These are phyloP conservation scores for Phaeomoniella chlamydospora DNA, from an alignment of 2,329 filamentous ascomycete species.

Conservation along the genomic window DNA sequence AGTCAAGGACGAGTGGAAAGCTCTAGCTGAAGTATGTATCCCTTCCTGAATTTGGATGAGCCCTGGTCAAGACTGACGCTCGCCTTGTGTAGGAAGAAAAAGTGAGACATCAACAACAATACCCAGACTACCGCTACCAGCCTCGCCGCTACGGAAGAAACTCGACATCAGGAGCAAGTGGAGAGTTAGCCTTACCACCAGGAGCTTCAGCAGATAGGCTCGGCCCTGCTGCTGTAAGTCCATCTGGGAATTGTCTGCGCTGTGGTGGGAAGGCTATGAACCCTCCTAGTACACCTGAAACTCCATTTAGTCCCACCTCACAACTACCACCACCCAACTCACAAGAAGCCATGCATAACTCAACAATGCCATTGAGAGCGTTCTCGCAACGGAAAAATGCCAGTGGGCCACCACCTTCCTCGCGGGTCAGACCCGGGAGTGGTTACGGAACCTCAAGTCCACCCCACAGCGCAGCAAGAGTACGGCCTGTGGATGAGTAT, in stretches of 20 bases:
- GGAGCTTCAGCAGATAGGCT: neutral
- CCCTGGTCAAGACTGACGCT: too few relatives aligned
- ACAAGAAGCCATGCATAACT: neutral
- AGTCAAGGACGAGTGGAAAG: conserved; percentile 75
- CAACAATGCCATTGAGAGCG: neutral
- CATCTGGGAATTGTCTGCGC: conserved; percentile 13
- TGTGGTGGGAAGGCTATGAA: conserved; percentile 35
- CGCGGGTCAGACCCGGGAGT: neutral
- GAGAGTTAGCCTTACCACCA: neutral
- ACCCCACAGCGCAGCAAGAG: neutral
- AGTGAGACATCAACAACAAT: conserved; percentile 70
- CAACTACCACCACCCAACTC: conserved; percentile 2
- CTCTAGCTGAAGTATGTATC: conserved; percentile 57
- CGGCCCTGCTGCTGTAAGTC: neutral
- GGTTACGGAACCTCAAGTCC: neutral
- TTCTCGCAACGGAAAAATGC: neutral
- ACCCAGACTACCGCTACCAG: conserved; percentile 89
- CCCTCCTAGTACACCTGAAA: conserved; percentile 24
- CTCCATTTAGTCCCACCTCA: conserved; percentile 22
- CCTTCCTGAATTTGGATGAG: conserved; percentile 1
- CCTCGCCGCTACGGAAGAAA: conserved; percentile 56
- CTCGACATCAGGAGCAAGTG: conserved; percentile 20
- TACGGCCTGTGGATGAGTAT: neutral
- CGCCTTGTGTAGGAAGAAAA: conserved; percentile 61
- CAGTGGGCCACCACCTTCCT: conserved; percentile 8